These are phyloP conservation scores for Blastobotrys chiropterorum DNA, from an alignment of 805 yeast genomes.

Conservation along the genomic window DNA sequence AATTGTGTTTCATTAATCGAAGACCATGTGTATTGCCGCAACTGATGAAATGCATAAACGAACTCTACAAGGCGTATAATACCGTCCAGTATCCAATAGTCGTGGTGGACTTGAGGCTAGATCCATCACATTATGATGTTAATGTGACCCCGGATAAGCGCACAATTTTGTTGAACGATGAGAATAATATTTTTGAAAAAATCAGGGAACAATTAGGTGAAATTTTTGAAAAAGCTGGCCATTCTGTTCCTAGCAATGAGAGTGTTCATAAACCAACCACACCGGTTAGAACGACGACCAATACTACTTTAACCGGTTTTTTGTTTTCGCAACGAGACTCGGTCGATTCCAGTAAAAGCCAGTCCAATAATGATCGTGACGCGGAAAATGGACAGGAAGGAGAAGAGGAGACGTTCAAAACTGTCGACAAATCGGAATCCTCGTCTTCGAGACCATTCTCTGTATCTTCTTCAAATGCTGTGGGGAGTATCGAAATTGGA, in stretches of 20 bases:
- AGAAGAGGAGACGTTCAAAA: too few species aligned
- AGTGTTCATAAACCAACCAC: not conserved
- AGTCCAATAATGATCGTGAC: too few species aligned
- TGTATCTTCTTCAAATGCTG: not conserved
- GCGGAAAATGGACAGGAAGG: too few species aligned
- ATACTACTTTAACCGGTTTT: not conserved
- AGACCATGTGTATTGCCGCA: slow-evolving; percentile 64
- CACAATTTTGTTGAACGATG: slow-evolving; percentile 61
- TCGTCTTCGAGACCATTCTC: too few species aligned
- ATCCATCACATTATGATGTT: slow-evolving; percentile 51
- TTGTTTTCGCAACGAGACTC: not conserved
- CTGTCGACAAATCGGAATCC: too few species aligned
- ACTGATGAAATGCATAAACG: slow-evolving; percentile 57
- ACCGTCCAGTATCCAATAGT: slow-evolving; percentile 68
- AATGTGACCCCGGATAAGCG: slow-evolving; percentile 92
- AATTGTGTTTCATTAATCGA: slow-evolving; percentile 62
- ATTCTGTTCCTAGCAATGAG: not conserved
- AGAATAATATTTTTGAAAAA: slow-evolving; percentile 48
- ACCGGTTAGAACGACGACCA: not conserved
- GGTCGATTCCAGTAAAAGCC: too few species aligned
- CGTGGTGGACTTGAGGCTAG: slow-evolving; percentile 52
- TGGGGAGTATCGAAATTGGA: not conserved
- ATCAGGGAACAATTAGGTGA: slow-evolving; percentile 31
- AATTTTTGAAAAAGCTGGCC: not conserved
- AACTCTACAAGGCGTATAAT: slow-evolving; percentile 66